Percentiles rank a stretch among this genome's conserved stretches.
phyloP scores from a whole-genome alignment of 768 basidiomycete genomes.

The Serpula lacrymans region DNA sequence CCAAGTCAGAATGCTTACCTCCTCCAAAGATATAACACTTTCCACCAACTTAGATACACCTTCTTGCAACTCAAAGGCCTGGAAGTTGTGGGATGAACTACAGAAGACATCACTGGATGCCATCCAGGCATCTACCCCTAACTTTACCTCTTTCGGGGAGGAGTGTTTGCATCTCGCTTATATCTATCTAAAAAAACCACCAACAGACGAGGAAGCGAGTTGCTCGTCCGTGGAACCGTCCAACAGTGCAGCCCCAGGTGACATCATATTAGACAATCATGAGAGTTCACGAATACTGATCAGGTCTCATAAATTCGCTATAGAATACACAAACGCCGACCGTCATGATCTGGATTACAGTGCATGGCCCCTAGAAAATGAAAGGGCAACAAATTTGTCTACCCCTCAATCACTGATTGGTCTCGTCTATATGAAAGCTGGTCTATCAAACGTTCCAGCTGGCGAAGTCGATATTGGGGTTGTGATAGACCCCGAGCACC shows the following conservation, averaged over 20 bases:
- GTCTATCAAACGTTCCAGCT: conserved; percentile 14
- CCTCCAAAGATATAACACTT: too few relatives aligned
- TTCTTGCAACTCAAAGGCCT: too few relatives aligned
- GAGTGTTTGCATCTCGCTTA: conserved; percentile 27
- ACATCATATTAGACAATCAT: background rate
- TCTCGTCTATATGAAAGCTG: conserved; percentile 23
- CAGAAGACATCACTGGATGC: conserved; percentile 23
- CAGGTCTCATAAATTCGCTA: background rate
- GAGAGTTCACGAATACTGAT: background rate
- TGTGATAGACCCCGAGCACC: conserved; percentile 36
- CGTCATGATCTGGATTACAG: too few relatives aligned
- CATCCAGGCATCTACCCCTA: conserved; percentile 19
- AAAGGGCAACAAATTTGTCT: background rate
- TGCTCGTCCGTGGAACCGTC: background rate
- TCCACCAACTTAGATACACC: too few relatives aligned
- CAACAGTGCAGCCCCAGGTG: background rate
- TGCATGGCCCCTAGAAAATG: too few relatives aligned
- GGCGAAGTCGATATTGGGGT: conserved; percentile 59
- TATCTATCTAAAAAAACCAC: conserved; percentile 7
- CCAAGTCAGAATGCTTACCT: too few relatives aligned
- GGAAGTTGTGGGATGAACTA: conserved; percentile 22
- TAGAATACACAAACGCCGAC: background rate
- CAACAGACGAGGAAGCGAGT: background rate
- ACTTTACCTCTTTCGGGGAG: conserved; percentile 19
- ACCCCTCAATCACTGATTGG: conserved; percentile 6